phyloP scores from a whole-genome alignment of 371 early-diverging fungal species.

The Mucor velutinosus region DNA sequence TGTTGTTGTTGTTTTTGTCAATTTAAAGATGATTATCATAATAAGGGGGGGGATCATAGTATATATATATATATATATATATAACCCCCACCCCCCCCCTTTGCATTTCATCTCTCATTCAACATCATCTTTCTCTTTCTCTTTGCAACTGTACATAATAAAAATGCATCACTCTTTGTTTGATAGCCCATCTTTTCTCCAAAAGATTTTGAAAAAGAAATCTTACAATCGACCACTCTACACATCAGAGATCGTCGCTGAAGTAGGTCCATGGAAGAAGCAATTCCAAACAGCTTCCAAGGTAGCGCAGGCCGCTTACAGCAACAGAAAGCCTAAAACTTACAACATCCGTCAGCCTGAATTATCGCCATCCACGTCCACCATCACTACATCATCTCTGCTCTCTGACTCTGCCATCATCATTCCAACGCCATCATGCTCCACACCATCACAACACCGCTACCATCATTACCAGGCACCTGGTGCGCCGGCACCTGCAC shows the following conservation, averaged over 20 bases:
- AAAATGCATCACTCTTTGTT: slow-evolving; percentile 9
- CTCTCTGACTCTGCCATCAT: slow-evolving; percentile 13
- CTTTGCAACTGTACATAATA: neutral
- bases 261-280: slow-evolving; percentile 11
- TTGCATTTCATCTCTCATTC: neutral
- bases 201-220: slow-evolving; percentile 27
- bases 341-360: slow-evolving; percentile 11
- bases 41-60: neutral
- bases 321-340: slow-evolving; percentile 16
- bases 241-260: slow-evolving; percentile 15
- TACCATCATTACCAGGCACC: neutral
- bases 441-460: neutral
- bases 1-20: neutral
- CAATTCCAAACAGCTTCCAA: slow-evolving; percentile 10
- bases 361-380: slow-evolving; percentile 8
- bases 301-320: slow-evolving; percentile 2
- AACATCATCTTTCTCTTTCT: slow-evolving; percentile 5
- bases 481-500: neutral
- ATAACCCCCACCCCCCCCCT: neutral
- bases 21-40: neutral
- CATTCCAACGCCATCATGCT: slow-evolving; percentile 4
- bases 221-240: slow-evolving; percentile 17
- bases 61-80: slow-evolving; percentile 3
- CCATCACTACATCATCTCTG: neutral
- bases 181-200: slow-evolving; percentile 25